These are phyloP conservation scores for Malassezia slooffiae DNA, from an alignment of 1,284 basidiomycete species.

Conservation along the genomic window DNA sequence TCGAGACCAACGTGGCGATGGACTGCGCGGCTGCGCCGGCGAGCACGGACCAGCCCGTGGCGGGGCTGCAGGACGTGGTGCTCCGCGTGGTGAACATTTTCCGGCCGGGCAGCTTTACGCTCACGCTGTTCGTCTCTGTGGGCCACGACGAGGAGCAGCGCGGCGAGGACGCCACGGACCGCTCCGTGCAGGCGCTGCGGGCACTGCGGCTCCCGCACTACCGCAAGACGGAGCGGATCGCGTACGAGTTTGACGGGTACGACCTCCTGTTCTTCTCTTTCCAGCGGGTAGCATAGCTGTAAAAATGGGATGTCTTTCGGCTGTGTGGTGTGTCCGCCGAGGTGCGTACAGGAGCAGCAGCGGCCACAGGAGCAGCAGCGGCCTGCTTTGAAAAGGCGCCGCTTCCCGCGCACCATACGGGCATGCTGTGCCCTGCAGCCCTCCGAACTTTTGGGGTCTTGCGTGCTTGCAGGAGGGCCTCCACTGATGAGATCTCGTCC, in stretches of 20 bases:
- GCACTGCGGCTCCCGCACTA: slow-evolving; percentile 41
- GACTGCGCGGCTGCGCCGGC: slow-evolving; percentile 38
- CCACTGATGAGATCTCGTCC: too few relatives aligned
- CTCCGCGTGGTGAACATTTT: slow-evolving; percentile 83
- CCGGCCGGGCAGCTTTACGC: slow-evolving; percentile 70
- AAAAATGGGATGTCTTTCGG: too few relatives aligned
- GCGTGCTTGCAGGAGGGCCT: too few relatives aligned
- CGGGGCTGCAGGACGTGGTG: slow-evolving; percentile 61
- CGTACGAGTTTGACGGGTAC: slow-evolving; percentile 94
- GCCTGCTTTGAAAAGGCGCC: too few relatives aligned
- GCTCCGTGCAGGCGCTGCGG: slow-evolving; percentile 42
- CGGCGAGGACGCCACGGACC: slow-evolving; percentile 44
- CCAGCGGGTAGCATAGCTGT: too few relatives aligned
- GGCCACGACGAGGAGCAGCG: slow-evolving; percentile 52
- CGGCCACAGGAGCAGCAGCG: too few relatives aligned
- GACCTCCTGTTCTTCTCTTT: slow-evolving; percentile 61
- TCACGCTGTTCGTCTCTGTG: slow-evolving; percentile 79
- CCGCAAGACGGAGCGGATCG: slow-evolving; percentile 80
- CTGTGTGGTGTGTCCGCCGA: too few relatives aligned
- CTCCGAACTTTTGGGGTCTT: too few relatives aligned
- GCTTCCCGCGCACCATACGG: too few relatives aligned
- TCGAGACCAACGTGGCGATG: slow-evolving; percentile 94
- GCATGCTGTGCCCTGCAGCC: too few relatives aligned
- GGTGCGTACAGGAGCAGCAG: too few relatives aligned
- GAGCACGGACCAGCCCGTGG: slow-evolving; percentile 30